Evolutionary conservation across 768 basidiomycete genomes (phyloP), one percentile per base, ranked within the genome.

Genomic region (Termitomyces sp.): DNA sequence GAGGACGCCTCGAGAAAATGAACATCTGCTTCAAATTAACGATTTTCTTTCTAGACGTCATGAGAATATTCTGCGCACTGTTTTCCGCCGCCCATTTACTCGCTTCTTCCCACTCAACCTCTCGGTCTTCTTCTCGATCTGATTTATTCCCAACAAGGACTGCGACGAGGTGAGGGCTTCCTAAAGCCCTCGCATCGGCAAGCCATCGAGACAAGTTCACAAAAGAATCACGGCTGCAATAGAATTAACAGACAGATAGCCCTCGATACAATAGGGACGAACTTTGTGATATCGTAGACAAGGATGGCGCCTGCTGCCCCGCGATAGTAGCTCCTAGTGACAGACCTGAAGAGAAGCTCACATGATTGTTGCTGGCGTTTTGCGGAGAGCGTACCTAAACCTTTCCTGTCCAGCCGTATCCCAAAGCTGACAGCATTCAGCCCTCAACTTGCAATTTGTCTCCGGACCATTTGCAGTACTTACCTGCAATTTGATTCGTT

Each of bases 371-470:
- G 41, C 5, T 51, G 25, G 51, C 2, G 27, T 31, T 34, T 32
- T 37, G 32, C 32, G 29, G 32, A 57, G 45, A 40, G 62, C 69
- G 49, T 59, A 93, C 87, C 94, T 82, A 70, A 96, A 95, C 61
- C 95, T 81, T 72, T 97, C 95, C 74, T 98, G 96, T 17, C 96
- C 96, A 32, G 95, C 96, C 21, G 94, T 95, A 70, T 97, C 95
- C 95, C 96, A 98, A 45, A 96, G 75, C 93, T 96, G 62, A 58
- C 31, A 46, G 42, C 34, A 43, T 32, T 37, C 10, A 9, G 23
- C 14, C 45, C 35, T 50, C 5, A 21, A 4, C 25, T 19, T 60
- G 31, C 5, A 21, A 4, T 29, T 19, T 60, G 31, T 29, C 27
- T 38, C 5, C 5, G n/a, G 41, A 43, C 19, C 6, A 35, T 27